Evolutionary conservation across 495 filamentous ascomycete species (phyloP), one percentile per base, ranked within the genome.

Genomic region (Staphylotrichum tortipilum): DNA sequence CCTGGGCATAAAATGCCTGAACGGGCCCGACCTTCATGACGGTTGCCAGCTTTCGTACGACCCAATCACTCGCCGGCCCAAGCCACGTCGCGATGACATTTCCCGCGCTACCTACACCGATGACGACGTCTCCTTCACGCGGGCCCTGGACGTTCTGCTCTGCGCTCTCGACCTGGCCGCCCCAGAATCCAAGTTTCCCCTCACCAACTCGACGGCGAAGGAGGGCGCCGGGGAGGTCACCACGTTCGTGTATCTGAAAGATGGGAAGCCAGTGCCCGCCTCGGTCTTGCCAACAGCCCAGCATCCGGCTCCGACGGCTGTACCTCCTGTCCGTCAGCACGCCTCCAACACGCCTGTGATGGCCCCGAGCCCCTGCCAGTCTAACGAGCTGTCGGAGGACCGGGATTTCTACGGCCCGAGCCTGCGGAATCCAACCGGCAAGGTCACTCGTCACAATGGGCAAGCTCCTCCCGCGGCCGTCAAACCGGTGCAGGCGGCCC

Each of bases 1-100:
- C 10, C 46, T 72, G 22, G 70, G 71, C 17, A 62, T 73, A 19
- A 55, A 58, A 17, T 65, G 68, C n/a, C 54, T 74, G n/a, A 66
- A 70, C 34, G 60, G 60, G 3, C 44, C 63, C 2, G 44, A 44
- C 1, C 51, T 68, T n/a, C 47, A 41, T 9, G 50, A 50, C n/a
- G 60, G 61, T 8, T 68, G 61, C 33, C 64, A 55, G 23, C 55
- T 66, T n/a, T 47, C 47, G 17, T 58, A 54, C 30, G 57, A 64
- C 41, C 44, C 59, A 14, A 47, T 61, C 18, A 56, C 35, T 1
- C 45, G 35, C 37, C 30, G 52, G 43, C 57, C 57, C 19, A 66
- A 66, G 40, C 55, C 57, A 1, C 54, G 59, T 3, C 50, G 51
- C 2, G 59, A 66, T 14, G 64, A 64, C 3, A 23, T 59, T 17